Percentiles rank a stretch among this genome's conserved stretches.
These are phyloP conservation scores for Epichloe sibirici DNA, from an alignment of 2,329 filamentous ascomycete species.

Conservation along the genomic window DNA sequence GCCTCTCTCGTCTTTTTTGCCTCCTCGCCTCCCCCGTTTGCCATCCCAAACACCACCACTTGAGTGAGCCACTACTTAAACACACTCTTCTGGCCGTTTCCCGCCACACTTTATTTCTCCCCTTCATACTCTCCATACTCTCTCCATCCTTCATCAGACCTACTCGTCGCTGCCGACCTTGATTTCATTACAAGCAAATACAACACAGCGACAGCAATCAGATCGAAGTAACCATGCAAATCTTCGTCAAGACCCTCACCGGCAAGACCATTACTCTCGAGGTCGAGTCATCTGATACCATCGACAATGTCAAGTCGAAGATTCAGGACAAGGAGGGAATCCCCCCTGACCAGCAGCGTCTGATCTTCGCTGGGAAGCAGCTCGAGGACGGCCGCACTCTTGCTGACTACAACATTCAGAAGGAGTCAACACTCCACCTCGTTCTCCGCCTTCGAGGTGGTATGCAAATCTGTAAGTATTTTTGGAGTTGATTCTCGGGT, in stretches of 20 bases:
- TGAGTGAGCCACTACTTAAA: conserved; percentile 18
- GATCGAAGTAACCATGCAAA: conserved; percentile 13
- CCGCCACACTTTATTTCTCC: conserved; percentile 6
- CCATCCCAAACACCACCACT: neutral
- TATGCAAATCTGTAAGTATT: conserved; percentile 51
- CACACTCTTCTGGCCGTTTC: conserved; percentile 13
- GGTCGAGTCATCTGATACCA: conserved; percentile 83
- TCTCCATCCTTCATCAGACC: conserved; percentile 5
- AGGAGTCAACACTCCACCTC: conserved; percentile 59
- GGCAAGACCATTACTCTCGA: conserved; percentile 47
- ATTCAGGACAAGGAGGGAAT: conserved; percentile 97
- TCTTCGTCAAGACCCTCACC: conserved; percentile 42
- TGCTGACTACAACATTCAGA: conserved; percentile 46
- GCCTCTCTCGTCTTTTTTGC: conserved; percentile 1
- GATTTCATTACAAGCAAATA: conserved; percentile 1
- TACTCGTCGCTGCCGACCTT: conserved; percentile 7
- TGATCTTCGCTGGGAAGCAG: conserved; percentile 96
- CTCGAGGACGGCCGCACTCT: conserved; percentile 70
- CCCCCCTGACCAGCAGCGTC: conserved; percentile 85
- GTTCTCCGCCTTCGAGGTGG: conserved; percentile 59
- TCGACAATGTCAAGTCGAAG: conserved; percentile 96
- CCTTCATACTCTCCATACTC: neutral
- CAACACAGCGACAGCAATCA: conserved; percentile 2
- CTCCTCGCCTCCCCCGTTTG: conserved; percentile 11
- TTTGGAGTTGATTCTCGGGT: no score